phyloP scores from a whole-genome alignment of 148 eudicot genomes.

The Nepenthes mirabilis region DNA sequence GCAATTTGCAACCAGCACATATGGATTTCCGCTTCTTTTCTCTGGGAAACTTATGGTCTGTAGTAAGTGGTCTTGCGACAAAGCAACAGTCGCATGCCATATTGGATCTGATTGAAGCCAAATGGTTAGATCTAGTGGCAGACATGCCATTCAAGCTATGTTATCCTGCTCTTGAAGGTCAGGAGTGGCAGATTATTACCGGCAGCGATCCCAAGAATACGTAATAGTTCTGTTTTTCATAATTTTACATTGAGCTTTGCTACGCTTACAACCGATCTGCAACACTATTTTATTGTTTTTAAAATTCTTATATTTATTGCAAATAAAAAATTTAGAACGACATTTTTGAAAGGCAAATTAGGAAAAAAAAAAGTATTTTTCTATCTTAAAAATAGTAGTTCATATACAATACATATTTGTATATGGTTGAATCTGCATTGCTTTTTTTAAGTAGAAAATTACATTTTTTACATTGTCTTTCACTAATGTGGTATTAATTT shows the following conservation, averaged over 20 bases:
- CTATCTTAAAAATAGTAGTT: no score
- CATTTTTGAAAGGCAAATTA: no score
- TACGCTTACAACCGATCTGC: no score
- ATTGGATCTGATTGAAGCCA: conserved; percentile 49
- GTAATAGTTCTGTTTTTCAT: conserved; percentile 13
- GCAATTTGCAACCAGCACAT: conserved; percentile 53
- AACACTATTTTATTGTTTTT: no score
- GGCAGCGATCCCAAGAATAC: conserved; percentile 60
- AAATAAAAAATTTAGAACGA: no score
- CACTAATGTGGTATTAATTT: no score
- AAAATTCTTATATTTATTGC: no score
- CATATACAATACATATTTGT: no score
- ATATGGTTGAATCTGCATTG: no score
- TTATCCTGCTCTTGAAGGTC: conserved; percentile 55
- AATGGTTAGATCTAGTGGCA: conserved; percentile 44
- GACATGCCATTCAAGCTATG: conserved; percentile 61
- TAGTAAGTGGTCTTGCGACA: conserved; percentile 44
- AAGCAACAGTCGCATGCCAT: conserved; percentile 45
- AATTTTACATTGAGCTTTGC: neutral
- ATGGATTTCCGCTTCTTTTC: conserved; percentile 63
- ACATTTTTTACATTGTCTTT: no score
- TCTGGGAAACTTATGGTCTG: conserved; percentile 49
- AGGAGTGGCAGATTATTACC: conserved; percentile 53
- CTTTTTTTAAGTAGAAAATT: no score
- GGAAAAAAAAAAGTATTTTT: no score